Evolutionary conservation across 768 basidiomycete genomes (phyloP), one percentile per base, ranked within the genome.

Genomic region (Suillus lakei): DNA sequence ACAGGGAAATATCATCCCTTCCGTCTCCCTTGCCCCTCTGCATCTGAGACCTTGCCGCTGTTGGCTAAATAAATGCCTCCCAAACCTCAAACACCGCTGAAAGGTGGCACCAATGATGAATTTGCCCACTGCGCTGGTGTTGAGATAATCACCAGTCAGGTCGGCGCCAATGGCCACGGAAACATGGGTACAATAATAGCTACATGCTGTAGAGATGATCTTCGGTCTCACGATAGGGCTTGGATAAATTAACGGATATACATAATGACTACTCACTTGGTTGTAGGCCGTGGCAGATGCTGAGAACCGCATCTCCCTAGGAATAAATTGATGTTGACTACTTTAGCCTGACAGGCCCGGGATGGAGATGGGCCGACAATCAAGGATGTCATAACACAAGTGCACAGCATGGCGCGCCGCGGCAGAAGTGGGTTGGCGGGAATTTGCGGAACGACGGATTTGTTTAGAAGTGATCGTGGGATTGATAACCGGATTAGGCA

Each of bases 391-490:
- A 2, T 36, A 6, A 12, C 38, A 38, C 8, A 10, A 32, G 4
- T 36, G 38, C 56, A 58, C 56, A 39, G 56, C 56, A 36, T n/a
- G n/a, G 16, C 23, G 1, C 56, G 34, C 55, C 55, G 56, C 56
- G 56, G 56, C 15, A 59, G 56, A 58, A 58, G 56, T 4, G 36
- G 23, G 15, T 26, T 56, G 55, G 23, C 36, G 54, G 54, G 15
- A 15, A 36, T 8, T 36, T 23, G 34, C 55, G 55, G 55, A 56
- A 13, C 13, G 23, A 13, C 21, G 4, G 34, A 15, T 50, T 50
- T 13, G 36, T 13, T 9, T 13, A 23, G 9, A 38, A 16, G 4
- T 50, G n/a, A 54, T 15, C 65, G 66, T 66, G 66, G 36, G 66
- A 64, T 39, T 23, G 1, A 12, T 10, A 4, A 39, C n/a, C 30